Percentiles rank a stretch among this genome's conserved stretches.
Evolutionary conservation across 2,329 filamentous ascomycete genomes (phyloP).

Genomic region (Fusarium circinatum): DNA sequence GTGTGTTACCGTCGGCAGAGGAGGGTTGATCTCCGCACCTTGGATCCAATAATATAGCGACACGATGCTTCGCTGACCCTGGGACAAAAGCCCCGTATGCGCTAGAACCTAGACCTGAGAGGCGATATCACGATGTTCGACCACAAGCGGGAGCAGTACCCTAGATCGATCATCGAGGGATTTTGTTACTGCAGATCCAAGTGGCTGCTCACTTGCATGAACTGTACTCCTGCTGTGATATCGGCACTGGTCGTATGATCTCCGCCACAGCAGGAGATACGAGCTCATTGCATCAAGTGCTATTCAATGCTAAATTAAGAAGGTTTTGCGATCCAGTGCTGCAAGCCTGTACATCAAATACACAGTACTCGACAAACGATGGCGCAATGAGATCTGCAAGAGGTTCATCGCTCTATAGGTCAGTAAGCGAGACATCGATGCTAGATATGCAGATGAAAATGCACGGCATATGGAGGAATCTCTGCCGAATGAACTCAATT

Average conservation of each 20-base stretch:
- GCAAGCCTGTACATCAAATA: neutral
- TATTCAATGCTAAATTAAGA: neutral
- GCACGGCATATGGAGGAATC: neutral
- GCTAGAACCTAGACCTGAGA: neutral
- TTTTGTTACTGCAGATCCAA: neutral
- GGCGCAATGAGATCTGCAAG: neutral
- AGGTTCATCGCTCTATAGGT: neutral
- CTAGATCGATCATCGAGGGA: neutral
- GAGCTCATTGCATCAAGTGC: neutral
- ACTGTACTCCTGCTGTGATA: neutral
- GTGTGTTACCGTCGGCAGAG: neutral
- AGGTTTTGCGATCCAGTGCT: neutral
- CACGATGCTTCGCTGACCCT: neutral
- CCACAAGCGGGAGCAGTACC: neutral
- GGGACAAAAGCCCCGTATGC: neutral
- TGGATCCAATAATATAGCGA: neutral
- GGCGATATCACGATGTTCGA: neutral
- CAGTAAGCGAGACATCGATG: neutral
- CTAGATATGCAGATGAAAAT: neutral
- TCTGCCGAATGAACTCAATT: neutral
- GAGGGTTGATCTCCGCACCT: neutral
- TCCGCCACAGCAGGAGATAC: neutral
- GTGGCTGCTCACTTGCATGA: neutral
- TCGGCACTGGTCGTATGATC: neutral
- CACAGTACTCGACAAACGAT: neutral